phyloP scores from a whole-genome alignment of 805 yeast genomes.

The Candida nitratophila region DNA sequence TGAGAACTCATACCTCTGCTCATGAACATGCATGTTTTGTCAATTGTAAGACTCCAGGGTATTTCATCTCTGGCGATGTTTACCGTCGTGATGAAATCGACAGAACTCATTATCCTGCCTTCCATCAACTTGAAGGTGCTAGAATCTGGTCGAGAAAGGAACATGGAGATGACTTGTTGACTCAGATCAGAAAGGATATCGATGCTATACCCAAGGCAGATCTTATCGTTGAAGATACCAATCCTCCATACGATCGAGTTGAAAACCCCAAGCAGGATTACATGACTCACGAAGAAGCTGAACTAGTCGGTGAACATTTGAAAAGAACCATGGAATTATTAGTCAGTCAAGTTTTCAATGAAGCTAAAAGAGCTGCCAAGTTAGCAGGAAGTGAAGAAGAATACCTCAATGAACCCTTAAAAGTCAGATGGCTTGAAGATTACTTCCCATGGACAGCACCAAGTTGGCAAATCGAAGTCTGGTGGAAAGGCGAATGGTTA shows the following conservation, averaged over 20 bases:
- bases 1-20: conserved; percentile 95
- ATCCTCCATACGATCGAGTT: conserved; percentile 42
- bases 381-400: conserved; percentile 54
- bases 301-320: conserved; percentile 66
- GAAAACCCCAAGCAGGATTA: conserved; percentile 75
- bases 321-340: conserved; percentile 80
- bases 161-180: conserved; percentile 28
- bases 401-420: conserved; percentile 65
- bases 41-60: conserved; percentile 67
- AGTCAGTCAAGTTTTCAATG: conserved; percentile 75
- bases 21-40: conserved; percentile 87
- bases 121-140: conserved; percentile 98
- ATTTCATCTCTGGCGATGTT: conserved; percentile 90
- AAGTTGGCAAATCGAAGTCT: conserved; percentile 96
- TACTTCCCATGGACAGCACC: conserved; percentile 99
- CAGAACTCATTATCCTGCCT: conserved; percentile 92
- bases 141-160: conserved; percentile 64
- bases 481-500: conserved; percentile 98
- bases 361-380: conserved; percentile 56
- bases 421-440: conserved; percentile 90
- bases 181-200: conserved; percentile 50
- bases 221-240: conserved; percentile 72
- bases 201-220: conserved; percentile 58
- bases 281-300: conserved; percentile 65
- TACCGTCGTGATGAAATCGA: conserved; percentile 94